A percentile compares a stretch with the other conserved stretches of the same genome.
phyloP scores from a whole-genome alignment of 2,329 filamentous ascomycete genomes.

The Aspergillus fijiensis region DNA sequence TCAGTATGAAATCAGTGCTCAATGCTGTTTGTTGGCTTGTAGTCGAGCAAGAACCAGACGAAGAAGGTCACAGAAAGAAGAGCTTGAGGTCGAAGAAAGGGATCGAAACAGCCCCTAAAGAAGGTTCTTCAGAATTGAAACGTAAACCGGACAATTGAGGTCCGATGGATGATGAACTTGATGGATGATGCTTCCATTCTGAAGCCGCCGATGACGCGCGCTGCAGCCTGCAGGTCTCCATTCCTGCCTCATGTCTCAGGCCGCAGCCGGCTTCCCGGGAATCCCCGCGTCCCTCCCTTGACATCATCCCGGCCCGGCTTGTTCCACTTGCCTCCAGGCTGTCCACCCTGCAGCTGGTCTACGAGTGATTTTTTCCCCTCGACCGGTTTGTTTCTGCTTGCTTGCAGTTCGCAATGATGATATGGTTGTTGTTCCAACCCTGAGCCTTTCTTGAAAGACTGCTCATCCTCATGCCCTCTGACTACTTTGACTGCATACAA shows the following conservation, averaged over 20 bases:
- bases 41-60: constrained; percentile 1
- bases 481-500: not conserved
- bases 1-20: constrained; percentile 36
- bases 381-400: not conserved
- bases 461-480: not conserved
- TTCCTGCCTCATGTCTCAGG: constrained; percentile 19
- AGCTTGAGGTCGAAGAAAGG: not conserved
- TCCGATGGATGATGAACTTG: constrained; percentile 4
- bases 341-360: too few relatives aligned
- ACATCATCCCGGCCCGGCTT: constrained; percentile 19
- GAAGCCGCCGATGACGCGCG: constrained; percentile 16
- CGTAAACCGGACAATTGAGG: constrained; percentile 1
- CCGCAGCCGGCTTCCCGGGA: constrained; percentile 19
- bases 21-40: constrained; percentile 1
- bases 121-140: not conserved
- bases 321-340: not conserved
- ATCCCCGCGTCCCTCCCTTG: constrained; percentile 27
- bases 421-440: not conserved
- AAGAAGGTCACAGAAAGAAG: not conserved
- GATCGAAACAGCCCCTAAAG: not conserved
- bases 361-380: not conserved
- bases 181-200: constrained; percentile 8
- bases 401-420: not conserved
- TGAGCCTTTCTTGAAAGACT: not conserved
- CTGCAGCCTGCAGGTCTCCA: not conserved